Evolutionary conservation across 2,329 filamentous ascomycete species (phyloP).

Genomic region (Talaromyces sp.): DNA sequence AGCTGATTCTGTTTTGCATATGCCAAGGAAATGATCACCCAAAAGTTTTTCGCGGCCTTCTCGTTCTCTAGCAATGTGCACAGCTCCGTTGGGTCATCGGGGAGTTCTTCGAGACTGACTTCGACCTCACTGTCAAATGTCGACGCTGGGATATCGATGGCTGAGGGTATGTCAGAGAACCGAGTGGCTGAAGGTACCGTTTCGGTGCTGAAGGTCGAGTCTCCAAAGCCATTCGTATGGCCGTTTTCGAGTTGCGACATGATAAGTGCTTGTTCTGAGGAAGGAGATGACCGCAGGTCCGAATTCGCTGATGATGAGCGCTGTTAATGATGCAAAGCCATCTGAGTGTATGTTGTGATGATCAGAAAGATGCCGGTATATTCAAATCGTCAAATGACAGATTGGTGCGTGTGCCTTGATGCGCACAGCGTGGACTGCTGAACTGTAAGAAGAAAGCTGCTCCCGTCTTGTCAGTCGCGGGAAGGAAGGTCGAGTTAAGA

Average conservation of each 20-base stretch:
- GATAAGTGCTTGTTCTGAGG: slow-evolving; percentile 20
- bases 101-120: slow-evolving; percentile 83
- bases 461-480: background rate
- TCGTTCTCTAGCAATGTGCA: slow-evolving; percentile 95
- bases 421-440: slow-evolving; percentile 3
- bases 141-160: slow-evolving; percentile 63
- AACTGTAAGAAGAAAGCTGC: slow-evolving; percentile 4
- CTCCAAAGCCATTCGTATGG: slow-evolving; percentile 52
- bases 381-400: background rate
- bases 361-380: background rate
- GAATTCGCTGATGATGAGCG: slow-evolving; percentile 5
- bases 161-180: slow-evolving; percentile 60
- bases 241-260: slow-evolving; percentile 54
- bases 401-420: background rate
- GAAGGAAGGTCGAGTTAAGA: slow-evolving; percentile 3
- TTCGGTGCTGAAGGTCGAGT: slow-evolving; percentile 33
- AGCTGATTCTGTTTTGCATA: slow-evolving; percentile 95
- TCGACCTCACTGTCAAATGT: slow-evolving; percentile 71
- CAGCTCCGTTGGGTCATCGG: slow-evolving; percentile 91
- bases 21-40: slow-evolving; percentile 96
- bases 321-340: slow-evolving; percentile 8
- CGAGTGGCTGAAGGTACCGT: slow-evolving; percentile 43
- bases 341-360: background rate
- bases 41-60: slow-evolving; percentile 82
- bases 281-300: slow-evolving; percentile 10